These are phyloP conservation scores for Fusarium austroafricanum DNA, from an alignment of 2,329 filamentous ascomycete genomes.

Conservation along the genomic window DNA sequence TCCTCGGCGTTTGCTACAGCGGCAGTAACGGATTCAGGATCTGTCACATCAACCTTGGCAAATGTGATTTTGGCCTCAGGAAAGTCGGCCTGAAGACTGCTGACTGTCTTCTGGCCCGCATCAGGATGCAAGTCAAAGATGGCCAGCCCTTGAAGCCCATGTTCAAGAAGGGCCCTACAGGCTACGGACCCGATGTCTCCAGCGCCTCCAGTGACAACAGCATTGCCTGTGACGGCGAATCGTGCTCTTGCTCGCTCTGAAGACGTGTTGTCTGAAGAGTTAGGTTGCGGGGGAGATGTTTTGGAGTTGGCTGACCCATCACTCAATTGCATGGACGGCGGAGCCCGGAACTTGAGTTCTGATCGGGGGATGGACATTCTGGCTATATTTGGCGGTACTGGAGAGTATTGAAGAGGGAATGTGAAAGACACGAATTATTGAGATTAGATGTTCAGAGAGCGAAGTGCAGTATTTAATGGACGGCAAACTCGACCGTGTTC, in stretches of 20 bases:
- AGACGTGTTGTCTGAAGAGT: accelerated
- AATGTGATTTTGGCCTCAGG: constrained; percentile 5
- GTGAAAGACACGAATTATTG: background rate
- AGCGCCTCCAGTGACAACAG: constrained; percentile 12
- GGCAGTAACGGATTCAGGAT: background rate
- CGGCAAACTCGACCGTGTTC: background rate
- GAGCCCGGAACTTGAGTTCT: constrained; percentile 13
- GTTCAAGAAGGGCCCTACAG: constrained; percentile 17
- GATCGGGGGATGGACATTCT: constrained; percentile 18
- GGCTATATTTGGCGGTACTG: background rate
- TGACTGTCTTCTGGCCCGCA: background rate
- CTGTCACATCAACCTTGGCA: constrained; percentile 13
- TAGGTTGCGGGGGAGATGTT: background rate
- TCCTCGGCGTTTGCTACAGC: background rate
- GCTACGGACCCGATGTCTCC: constrained; percentile 15
- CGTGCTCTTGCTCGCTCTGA: background rate
- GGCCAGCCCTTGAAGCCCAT: constrained; percentile 5
- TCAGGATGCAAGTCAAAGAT: constrained; percentile 18
- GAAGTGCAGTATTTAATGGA: background rate
- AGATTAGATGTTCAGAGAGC: accelerated
- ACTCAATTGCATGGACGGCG: constrained; percentile 23
- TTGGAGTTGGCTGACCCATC: constrained; percentile 7
- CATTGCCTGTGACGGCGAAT: background rate
- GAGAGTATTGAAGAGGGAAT: background rate
- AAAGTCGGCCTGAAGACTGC: constrained; percentile 1